Evolutionary conservation across 169 alveolate genomes (phyloP), one percentile per base, ranked within the genome.

Genomic region (Plasmodium adleri): DNA sequence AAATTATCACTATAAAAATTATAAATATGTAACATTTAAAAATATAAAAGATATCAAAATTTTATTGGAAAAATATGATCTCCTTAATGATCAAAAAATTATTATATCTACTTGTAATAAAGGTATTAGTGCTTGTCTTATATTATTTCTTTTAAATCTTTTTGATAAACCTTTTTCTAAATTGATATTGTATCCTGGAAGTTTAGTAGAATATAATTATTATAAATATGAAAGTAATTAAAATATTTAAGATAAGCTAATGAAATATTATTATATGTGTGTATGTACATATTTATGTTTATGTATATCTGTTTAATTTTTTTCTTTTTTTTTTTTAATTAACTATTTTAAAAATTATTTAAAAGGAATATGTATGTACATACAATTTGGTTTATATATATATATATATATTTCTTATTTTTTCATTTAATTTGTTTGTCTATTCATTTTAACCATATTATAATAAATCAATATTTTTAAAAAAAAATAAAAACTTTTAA

Each of bases 11-110:
- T 13, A 76, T 50, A 67, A 76, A 58, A 64, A 45, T 24, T 64
- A n/a, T 15, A 76, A 76, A 76, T 76, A 64, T 76, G 50, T 76
- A 5, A 76, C 89, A 17, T 76, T 76, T 76, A 76, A 76, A 76
- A 76, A 52, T 47, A 68, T 64, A 22, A 15, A 43, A 20, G 89
- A 76, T 43, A 50, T 76, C 64, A 76, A 8, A 60, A 64, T 64
- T 0, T 50, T 80, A 22, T 68, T 60, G 24, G 83, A 80, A 49
- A 22, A 67, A 15, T 67, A 80, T 20, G 90, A 58, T 24, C 72
- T 80, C 32, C 52, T 80, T 43, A 80, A 67, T 56, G 73, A 80
- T 26, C 59, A 68, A n/a, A 80, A 66, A 28, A 49, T 62, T 7
- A 15, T 66, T 32, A 68, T 80, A 68, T 32, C 72, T 12, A 66